These are phyloP conservation scores for Cercophora sp. DNA, from an alignment of 495 filamentous ascomycete genomes.

Conservation along the genomic window DNA sequence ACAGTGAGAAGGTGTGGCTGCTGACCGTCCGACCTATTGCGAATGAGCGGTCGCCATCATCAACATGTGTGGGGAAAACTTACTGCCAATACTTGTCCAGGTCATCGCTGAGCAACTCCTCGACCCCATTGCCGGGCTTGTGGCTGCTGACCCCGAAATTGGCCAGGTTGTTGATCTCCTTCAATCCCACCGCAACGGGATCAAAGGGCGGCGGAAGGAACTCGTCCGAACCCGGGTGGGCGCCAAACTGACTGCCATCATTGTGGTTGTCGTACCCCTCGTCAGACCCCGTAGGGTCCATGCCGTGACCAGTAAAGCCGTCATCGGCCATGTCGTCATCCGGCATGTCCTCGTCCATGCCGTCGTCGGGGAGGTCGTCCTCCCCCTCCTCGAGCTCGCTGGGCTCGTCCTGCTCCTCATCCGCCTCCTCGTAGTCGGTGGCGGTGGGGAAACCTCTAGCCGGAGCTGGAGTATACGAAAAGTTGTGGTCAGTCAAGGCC, in stretches of 20 bases:
- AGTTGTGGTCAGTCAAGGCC: conserved; percentile 19
- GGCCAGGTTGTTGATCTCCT: conserved; percentile 91
- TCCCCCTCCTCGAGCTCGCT: conserved; percentile 1
- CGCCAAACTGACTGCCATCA: too few species aligned
- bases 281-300: too few species aligned
- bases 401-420: too few species aligned
- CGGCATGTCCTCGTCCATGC: conserved; percentile 24
- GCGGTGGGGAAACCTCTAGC: too few species aligned
- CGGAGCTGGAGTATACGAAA: conserved; percentile 6
- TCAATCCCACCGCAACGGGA: conserved; percentile 52
- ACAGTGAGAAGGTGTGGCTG: conserved; percentile 92
- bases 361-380: conserved; percentile 19
- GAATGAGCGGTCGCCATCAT: background rate
- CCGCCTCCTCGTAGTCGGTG: conserved; percentile 10
- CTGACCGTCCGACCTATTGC: conserved; percentile 88
- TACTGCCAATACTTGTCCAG: conserved; percentile 85
- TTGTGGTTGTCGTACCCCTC: conserved; percentile 16
- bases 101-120: conserved; percentile 76
- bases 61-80: conserved; percentile 16
- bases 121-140: conserved; percentile 87
- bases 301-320: too few species aligned
- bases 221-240: too few species aligned
- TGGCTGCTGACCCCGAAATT: conserved; percentile 87
- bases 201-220: conserved; percentile 34
- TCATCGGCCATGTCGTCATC: conserved; percentile 11